These are phyloP conservation scores for Aspergillus felis DNA, from an alignment of 2,329 filamentous ascomycete genomes.

Conservation along the genomic window DNA sequence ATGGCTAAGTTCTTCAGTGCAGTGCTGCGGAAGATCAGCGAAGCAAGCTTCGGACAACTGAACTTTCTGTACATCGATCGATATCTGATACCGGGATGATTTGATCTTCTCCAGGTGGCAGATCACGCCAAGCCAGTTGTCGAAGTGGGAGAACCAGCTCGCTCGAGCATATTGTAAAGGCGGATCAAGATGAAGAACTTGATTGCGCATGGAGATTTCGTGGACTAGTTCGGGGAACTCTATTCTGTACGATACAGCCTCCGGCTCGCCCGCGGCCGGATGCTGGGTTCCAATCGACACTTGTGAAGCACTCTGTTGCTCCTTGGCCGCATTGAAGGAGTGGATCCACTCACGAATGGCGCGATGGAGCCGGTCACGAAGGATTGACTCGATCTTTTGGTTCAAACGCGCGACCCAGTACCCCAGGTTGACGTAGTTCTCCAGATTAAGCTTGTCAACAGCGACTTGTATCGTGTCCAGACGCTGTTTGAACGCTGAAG, in stretches of 20 bases:
- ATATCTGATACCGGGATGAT: constrained; percentile 89
- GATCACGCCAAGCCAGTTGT: constrained; percentile 87
- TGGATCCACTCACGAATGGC: constrained; percentile 85
- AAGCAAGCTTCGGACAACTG: constrained; percentile 57
- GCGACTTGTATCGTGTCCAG: constrained; percentile 84
- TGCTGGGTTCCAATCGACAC: constrained; percentile 17
- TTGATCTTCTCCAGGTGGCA: constrained; percentile 94
- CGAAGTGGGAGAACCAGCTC: constrained; percentile 88
- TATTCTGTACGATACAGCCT: constrained; percentile 32
- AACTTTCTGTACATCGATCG: constrained; percentile 52
- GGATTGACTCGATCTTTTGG: constrained; percentile 71
- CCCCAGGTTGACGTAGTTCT: constrained; percentile 89
- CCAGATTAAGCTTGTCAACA: constrained; percentile 93
- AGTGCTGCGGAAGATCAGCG: constrained; percentile 77
- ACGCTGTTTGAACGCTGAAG: constrained; percentile 71
- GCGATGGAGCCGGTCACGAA: constrained; percentile 76
- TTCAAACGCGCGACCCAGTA: constrained; percentile 91
- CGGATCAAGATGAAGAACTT: constrained; percentile 94
- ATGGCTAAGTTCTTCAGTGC: constrained; percentile 70
- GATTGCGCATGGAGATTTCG: constrained; percentile 96
- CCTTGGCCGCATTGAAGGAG: constrained; percentile 65
- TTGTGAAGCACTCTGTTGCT: constrained; percentile 25
- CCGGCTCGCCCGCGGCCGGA: constrained; percentile 22
- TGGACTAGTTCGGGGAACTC: constrained; percentile 61
- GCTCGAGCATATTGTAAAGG: constrained; percentile 87